phyloP scores from a whole-genome alignment of 2,329 filamentous ascomycete genomes.

The Thelonectria blattea region DNA sequence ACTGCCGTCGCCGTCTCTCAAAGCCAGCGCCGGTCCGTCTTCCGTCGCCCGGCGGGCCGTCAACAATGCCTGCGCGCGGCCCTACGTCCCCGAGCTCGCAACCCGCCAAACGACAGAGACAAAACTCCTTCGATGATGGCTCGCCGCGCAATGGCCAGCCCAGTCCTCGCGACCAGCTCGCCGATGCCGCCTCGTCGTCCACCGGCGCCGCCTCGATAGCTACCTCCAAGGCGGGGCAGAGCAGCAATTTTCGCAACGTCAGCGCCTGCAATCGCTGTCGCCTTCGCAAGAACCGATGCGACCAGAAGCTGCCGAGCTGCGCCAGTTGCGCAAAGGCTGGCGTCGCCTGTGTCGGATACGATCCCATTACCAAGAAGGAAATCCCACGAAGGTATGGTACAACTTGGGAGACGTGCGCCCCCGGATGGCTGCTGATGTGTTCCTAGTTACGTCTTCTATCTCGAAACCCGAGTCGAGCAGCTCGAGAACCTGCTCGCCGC shows the following conservation, averaged over 20 bases:
- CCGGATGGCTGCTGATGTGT: slow-evolving; percentile 28
- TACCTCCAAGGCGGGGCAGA: slow-evolving; percentile 58
- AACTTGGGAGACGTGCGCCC: slow-evolving; percentile 18
- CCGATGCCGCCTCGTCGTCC: slow-evolving; percentile 43
- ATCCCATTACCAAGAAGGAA: slow-evolving; percentile 94
- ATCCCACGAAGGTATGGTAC: slow-evolving; percentile 84
- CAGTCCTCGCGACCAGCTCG: slow-evolving; percentile 35
- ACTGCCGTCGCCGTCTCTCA: slow-evolving; percentile 3
- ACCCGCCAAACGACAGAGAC: slow-evolving; percentile 64
- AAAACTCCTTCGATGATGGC: slow-evolving; percentile 57
- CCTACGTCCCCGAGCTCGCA: slow-evolving; percentile 58
- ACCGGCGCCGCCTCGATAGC: slow-evolving; percentile 32
- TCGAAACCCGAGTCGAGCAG: slow-evolving; percentile 84
- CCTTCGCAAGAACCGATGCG: slow-evolving; percentile 91
- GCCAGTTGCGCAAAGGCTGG: slow-evolving; percentile 91
- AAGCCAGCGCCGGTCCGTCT: slow-evolving; percentile 20
- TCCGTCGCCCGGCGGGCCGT: slow-evolving; percentile 39
- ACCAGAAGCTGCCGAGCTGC: slow-evolving; percentile 90
- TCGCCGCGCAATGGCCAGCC: slow-evolving; percentile 45
- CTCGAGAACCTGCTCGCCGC: slow-evolving; percentile 77
- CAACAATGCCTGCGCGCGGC: slow-evolving; percentile 52
- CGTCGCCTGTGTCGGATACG: slow-evolving; percentile 91
- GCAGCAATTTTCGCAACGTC: slow-evolving; percentile 80
- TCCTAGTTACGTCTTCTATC: slow-evolving; percentile 86
- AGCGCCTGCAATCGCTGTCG: slow-evolving; percentile 94